Base-by-base conservation (phyloP, 352 stramenopile species). In the Globisporangium sylvaticum region DNA sequence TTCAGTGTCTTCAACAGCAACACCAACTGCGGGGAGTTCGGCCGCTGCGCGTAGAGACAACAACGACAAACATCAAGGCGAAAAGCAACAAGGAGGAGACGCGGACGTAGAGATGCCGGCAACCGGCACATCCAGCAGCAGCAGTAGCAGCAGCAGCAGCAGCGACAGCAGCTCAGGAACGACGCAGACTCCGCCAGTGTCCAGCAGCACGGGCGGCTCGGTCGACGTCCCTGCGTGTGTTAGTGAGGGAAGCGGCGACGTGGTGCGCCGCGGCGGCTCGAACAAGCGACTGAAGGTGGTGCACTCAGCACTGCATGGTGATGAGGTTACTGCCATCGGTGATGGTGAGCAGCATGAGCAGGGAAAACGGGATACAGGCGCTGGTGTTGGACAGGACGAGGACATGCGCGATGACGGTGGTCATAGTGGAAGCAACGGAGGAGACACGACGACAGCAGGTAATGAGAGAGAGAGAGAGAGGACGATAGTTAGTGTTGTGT, bases 361-460 rank as follows among this genome's bases (percentile, higher is more conserved):
- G 31, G 14, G 20, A 44, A 44, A 20, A 18, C 37, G 37, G 37
- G 12, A 48, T 15, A 32, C 20, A 32, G 10, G 4, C 12, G 15
- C n/a, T 31, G 55, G 4, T 24, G 18, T 12, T 31, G n/a, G 55
- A 48, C 25, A 56, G 10, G 14, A 8, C 6, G 37, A 54, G 15
- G 14, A 10, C 22, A 54, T 54, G 58, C 58, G 14, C 31, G 32
- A 24, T 14, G 55, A 8, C 5, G 24, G 15, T 25, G 18, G 15
- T 12, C 39, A 20, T 2, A 39, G 25, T 6, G 39, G 58, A 4
- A 64, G 42, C 20, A 64, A 52, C 6, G 24, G 10, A 15, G 58
- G 8, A 27, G 58, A 64, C 24, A 27, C 15, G 15, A 64, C 39
- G 37, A 61, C 58, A 42, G 61, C 32, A 60, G 61, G 50, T 66